phyloP scores from a whole-genome alignment of 768 basidiomycete species.

The Postia placenta region DNA sequence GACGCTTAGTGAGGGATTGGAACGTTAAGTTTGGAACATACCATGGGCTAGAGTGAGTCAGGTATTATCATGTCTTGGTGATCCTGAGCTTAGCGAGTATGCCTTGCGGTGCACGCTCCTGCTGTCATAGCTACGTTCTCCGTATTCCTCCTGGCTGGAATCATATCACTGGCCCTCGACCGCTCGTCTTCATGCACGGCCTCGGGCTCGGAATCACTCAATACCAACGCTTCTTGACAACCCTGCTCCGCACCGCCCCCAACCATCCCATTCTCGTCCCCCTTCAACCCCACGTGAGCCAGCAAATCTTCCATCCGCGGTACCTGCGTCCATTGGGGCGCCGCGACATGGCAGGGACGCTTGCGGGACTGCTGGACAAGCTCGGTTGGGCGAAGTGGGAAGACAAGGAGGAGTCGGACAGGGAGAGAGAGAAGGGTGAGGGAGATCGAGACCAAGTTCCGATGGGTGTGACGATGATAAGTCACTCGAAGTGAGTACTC shows the following conservation, averaged over 20 bases:
- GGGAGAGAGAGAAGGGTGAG: background rate
- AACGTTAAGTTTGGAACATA: conserved; percentile 39
- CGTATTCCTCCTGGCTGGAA: conserved; percentile 68
- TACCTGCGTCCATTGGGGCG: conserved; percentile 71
- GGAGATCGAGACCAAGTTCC: background rate
- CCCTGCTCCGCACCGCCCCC: conserved; percentile 49
- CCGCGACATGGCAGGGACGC: conserved; percentile 45
- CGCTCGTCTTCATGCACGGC: conserved; percentile 83
- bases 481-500: conserved; percentile 84
- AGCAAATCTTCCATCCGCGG: conserved; percentile 71
- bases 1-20: conserved; percentile 37
- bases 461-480: conserved; percentile 69
- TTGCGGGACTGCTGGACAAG: conserved; percentile 51
- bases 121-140: conserved; percentile 55
- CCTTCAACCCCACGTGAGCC: conserved; percentile 83
- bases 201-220: conserved; percentile 79
- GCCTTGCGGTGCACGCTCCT: background rate
- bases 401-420: background rate
- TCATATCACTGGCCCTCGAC: conserved; percentile 47
- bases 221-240: conserved; percentile 54
- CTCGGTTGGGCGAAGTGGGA: conserved; percentile 56
- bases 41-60: conserved; percentile 64
- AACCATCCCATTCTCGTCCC: conserved; percentile 73
- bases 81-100: too few relatives aligned
- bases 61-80: background rate